Evolutionary conservation across 352 stramenopile species (phyloP).

Genomic region (Elongisporangium senticosum): DNA sequence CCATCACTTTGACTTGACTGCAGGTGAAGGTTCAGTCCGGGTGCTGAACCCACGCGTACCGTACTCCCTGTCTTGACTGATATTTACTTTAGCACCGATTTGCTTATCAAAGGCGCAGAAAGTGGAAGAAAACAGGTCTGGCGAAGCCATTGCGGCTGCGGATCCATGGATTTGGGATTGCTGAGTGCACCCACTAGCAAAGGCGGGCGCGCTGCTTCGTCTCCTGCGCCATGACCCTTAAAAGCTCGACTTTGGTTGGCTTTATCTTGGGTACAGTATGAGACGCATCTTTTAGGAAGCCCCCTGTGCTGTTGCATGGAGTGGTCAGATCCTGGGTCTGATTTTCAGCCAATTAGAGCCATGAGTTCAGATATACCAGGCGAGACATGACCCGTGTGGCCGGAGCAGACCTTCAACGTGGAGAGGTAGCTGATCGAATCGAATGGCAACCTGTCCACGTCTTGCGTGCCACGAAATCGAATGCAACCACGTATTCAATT

Average conservation of each 20-base stretch:
- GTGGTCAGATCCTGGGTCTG: not conserved
- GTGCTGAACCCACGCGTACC: not conserved
- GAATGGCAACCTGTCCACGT: not conserved
- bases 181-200: not conserved
- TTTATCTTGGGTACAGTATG: not conserved
- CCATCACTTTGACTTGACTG: not conserved
- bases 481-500: not conserved
- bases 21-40: not conserved
- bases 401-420: not conserved
- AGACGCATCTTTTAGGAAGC: not conserved
- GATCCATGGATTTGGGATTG: not conserved
- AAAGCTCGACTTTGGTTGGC: not conserved
- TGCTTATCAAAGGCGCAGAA: not conserved
- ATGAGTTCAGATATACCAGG: not conserved
- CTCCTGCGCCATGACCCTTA: not conserved
- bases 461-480: not conserved
- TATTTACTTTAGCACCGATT: not conserved
- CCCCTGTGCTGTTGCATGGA: not conserved
- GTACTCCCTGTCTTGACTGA: not conserved
- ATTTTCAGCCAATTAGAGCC: not conserved
- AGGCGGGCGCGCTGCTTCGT: not conserved
- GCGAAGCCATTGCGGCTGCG: not conserved
- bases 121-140: not conserved
- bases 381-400: not conserved
- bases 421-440: not conserved